These are phyloP conservation scores for Aspergillus bertholletiae DNA, from an alignment of 495 filamentous ascomycete species.

Conservation along the genomic window DNA sequence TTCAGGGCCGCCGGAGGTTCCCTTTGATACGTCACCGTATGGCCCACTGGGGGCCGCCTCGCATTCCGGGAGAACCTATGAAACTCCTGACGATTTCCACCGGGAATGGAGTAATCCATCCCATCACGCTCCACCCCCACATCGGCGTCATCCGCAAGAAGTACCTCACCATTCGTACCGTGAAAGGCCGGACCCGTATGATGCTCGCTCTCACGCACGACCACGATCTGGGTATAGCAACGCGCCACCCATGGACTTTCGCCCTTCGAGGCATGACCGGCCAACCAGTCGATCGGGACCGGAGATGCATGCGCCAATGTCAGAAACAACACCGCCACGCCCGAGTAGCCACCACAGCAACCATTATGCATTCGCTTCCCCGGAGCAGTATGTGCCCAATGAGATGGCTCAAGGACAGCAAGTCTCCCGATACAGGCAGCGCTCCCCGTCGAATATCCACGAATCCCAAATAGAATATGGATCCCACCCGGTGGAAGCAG, in stretches of 20 bases:
- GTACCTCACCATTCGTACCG: slow-evolving; percentile 13
- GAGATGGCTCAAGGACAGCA: slow-evolving; percentile 3
- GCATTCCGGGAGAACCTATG: slow-evolving; percentile 24
- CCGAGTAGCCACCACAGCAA: slow-evolving; percentile 13
- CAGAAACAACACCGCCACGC: slow-evolving; percentile 12
- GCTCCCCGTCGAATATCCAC: slow-evolving; percentile 8
- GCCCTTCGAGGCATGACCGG: slow-evolving; percentile 21
- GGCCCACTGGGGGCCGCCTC: slow-evolving; percentile 15
- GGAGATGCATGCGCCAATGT: slow-evolving; percentile 10
- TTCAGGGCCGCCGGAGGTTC: slow-evolving; percentile 13
- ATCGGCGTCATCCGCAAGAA: slow-evolving; percentile 24
- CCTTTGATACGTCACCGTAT: slow-evolving; percentile 22
- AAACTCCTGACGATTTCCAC: slow-evolving; percentile 26
- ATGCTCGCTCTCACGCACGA: slow-evolving; percentile 24
- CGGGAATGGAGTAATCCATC: slow-evolving; percentile 26
- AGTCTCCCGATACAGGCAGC: slow-evolving; percentile 9
- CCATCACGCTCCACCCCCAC: slow-evolving; percentile 7
- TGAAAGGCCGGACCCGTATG: slow-evolving; percentile 18
- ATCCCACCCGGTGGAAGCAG: slow-evolving; percentile 9
- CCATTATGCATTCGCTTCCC: slow-evolving; percentile 7
- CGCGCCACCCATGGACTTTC: slow-evolving; percentile 25
- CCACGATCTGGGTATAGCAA: slow-evolving; percentile 29
- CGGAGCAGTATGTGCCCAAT: slow-evolving; percentile 10
- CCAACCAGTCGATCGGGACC: slow-evolving; percentile 11
- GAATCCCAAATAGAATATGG: slow-evolving; percentile 15